A percentile compares a stretch with the other conserved stretches of the same genome.
Conservation (phyloP, 2,329 filamentous ascomycete genomes). For the Reticulascus tulasneorum region DNA sequence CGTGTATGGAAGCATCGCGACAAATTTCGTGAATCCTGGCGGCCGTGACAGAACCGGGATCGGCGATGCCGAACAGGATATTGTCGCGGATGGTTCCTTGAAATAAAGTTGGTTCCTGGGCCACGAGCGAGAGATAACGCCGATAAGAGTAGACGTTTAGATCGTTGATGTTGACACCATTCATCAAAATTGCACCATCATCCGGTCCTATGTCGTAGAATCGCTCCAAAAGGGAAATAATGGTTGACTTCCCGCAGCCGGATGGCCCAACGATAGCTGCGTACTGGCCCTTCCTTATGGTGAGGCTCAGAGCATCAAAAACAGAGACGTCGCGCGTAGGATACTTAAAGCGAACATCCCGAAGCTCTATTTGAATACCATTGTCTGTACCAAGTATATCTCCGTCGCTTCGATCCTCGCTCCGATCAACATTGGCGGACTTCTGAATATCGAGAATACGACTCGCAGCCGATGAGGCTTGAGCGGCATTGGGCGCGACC, state of each 20-base stretch:
- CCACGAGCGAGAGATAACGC: slow-evolving; percentile 40
- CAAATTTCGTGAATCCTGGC: slow-evolving; percentile 23
- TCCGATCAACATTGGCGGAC: neutral
- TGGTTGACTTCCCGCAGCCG: slow-evolving; percentile 48
- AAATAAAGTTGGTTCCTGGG: slow-evolving; percentile 49
- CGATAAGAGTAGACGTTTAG: slow-evolving; percentile 39
- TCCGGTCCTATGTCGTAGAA: slow-evolving; percentile 49
- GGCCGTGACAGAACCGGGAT: slow-evolving; percentile 27
- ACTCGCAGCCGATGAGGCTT: slow-evolving; percentile 2
- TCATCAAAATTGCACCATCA: slow-evolving; percentile 34
- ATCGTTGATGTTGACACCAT: slow-evolving; percentile 27
- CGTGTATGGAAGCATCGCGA: slow-evolving; percentile 48
- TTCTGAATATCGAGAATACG: slow-evolving; percentile 5
- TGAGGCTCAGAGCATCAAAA: slow-evolving; percentile 18
- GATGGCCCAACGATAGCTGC: slow-evolving; percentile 41
- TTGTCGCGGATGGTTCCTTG: slow-evolving; percentile 46
- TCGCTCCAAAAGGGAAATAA: slow-evolving; percentile 49
- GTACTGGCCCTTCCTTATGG: slow-evolving; percentile 35
- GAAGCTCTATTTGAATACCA: slow-evolving; percentile 15
- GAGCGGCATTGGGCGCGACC: slow-evolving; percentile 6
- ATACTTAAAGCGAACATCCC: slow-evolving; percentile 18
- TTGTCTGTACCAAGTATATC: slow-evolving; percentile 8
- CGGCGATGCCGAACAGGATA: slow-evolving; percentile 36
- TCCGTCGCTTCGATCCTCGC: neutral
- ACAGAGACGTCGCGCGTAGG: slow-evolving; percentile 18